Evolutionary conservation across 2,329 filamentous ascomycete species (phyloP).

Genomic region (Colletotrichum aenigma): DNA sequence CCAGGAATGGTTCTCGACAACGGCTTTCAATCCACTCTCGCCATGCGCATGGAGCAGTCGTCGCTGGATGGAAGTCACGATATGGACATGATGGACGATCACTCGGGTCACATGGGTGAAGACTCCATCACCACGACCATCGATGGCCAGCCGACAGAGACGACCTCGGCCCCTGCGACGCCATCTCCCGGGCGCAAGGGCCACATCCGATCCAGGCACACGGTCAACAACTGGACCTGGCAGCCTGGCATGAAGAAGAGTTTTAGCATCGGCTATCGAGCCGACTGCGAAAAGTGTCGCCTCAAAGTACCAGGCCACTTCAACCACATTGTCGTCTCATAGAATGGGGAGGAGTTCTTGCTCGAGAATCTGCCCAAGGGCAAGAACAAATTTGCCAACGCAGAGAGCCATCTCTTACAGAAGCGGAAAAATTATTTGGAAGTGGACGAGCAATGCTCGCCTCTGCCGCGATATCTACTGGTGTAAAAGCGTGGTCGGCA

Average conservation of each 20-base stretch:
- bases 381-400: background rate
- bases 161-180: conserved; percentile 30
- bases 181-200: conserved; percentile 56
- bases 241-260: conserved; percentile 70
- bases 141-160: conserved; percentile 13
- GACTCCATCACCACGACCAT: background rate
- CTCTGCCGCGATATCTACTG: background rate
- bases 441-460: background rate
- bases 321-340: conserved; percentile 76
- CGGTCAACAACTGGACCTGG: conserved; percentile 64
- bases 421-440: background rate
- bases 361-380: background rate
- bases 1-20: conserved; percentile 35
- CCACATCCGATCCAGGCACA: conserved; percentile 63
- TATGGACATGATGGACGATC: conserved; percentile 35
- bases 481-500: background rate
- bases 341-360: conserved; percentile 32
- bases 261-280: conserved; percentile 79
- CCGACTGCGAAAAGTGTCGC: conserved; percentile 79
- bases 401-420: background rate
- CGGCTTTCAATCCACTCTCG: conserved; percentile 36
- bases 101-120: background rate
- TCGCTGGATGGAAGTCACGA: conserved; percentile 17
- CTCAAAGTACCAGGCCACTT: conserved; percentile 79
- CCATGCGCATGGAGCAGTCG: conserved; percentile 36